These are phyloP conservation scores for Rhizoctonia solani DNA, from an alignment of 1,284 basidiomycete species.

Conservation along the genomic window DNA sequence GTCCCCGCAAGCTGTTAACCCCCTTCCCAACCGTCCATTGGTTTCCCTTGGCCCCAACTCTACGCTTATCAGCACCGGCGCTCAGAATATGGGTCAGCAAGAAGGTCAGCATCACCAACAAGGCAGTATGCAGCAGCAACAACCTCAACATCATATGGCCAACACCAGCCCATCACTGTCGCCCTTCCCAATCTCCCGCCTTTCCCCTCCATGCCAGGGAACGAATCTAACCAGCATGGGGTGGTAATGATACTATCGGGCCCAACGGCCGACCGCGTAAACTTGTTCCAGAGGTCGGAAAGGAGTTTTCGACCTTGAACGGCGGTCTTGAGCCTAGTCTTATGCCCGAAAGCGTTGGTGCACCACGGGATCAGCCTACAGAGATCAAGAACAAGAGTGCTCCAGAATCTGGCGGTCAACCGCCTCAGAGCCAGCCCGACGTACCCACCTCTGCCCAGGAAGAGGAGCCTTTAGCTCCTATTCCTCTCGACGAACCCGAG, in stretches of 20 bases:
- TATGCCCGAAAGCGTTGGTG: conserved; percentile 16
- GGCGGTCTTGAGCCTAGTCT: conserved; percentile 31
- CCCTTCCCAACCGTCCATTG: conserved; percentile 80
- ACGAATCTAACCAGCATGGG: conserved; percentile 3
- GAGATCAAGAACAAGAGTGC: not conserved
- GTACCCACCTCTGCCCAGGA: not conserved
- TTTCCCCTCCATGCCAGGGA: conserved; percentile 20
- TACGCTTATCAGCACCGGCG: not conserved
- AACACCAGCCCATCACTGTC: conserved; percentile 30
- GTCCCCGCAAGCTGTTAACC: conserved; percentile 95
- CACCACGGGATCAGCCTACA: not conserved
- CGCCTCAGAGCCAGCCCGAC: not conserved
- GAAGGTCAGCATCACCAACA: conserved; percentile 49
- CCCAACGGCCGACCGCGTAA: conserved; percentile 79
- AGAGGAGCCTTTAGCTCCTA: conserved; percentile 23
- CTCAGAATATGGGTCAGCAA: conserved; percentile 20
- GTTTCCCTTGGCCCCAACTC: conserved; percentile 40
- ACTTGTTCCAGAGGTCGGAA: conserved; percentile 68
- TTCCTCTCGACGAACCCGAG: conserved; percentile 18
- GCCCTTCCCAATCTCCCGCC: conserved; percentile 32
- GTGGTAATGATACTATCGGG: conserved; percentile 45
- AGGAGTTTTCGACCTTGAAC: conserved; percentile 61
- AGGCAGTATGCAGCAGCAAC: conserved; percentile 17
- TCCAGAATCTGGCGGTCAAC: not conserved
- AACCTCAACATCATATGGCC: conserved; percentile 14